Evolutionary conservation across 2,329 filamentous ascomycete genomes (phyloP).

Genomic region (Waltergamsia citrina): DNA sequence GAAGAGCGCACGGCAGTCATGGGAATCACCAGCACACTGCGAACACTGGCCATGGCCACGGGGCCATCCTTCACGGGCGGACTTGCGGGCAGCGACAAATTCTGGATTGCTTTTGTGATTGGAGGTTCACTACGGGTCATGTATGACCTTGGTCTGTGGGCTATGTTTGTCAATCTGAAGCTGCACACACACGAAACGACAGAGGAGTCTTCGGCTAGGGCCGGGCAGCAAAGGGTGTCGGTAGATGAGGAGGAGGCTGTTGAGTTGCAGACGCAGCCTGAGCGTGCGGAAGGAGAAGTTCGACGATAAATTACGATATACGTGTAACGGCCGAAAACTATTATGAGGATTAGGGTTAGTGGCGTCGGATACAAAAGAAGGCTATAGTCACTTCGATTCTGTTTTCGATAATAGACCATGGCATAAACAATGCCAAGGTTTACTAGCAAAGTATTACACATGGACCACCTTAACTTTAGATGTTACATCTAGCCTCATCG

Average conservation of each 20-base stretch:
- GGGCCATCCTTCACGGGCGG: conserved; percentile 46
- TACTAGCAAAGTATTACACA: too few species aligned
- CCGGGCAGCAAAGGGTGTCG: neutral
- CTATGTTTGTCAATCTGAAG: conserved; percentile 49
- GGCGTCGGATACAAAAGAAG: too few species aligned
- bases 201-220: neutral
- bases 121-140: conserved; percentile 42
- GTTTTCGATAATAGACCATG: too few species aligned
- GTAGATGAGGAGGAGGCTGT: neutral
- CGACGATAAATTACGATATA: too few species aligned
- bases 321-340: too few species aligned
- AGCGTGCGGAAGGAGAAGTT: too few species aligned
- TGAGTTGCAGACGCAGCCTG: too few species aligned
- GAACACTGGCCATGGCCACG: conserved; percentile 47
- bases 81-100: conserved; percentile 39
- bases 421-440: too few species aligned
- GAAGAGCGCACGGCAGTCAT: conserved; percentile 61
- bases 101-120: conserved; percentile 54
- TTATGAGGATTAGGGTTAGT: too few species aligned
- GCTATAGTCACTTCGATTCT: too few species aligned
- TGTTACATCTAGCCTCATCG: too few species aligned
- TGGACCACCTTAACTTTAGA: too few species aligned
- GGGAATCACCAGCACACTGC: conserved; percentile 54
- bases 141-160: conserved; percentile 50
- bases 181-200: conserved; percentile 32